Evolutionary conservation across 2,329 filamentous ascomycete genomes (phyloP).

Genomic region (Diplodia corticola): DNA sequence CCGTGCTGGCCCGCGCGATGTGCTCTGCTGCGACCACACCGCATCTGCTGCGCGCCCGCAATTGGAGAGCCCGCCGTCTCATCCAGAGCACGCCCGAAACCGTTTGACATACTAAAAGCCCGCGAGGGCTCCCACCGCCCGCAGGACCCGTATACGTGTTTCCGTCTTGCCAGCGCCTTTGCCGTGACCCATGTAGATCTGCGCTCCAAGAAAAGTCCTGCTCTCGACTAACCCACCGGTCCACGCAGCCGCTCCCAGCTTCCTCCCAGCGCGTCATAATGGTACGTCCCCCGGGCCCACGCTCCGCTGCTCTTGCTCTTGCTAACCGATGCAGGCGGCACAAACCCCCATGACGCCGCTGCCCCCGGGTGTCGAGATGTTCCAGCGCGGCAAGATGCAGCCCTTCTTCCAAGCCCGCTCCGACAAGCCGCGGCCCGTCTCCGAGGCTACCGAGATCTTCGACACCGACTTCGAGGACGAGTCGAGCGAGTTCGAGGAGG

Average conservation of each 20-base stretch:
- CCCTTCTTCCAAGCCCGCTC: constrained; percentile 64
- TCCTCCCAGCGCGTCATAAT: constrained; percentile 23
- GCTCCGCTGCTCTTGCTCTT: not conserved
- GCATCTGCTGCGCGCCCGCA: constrained; percentile 5
- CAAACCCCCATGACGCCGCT: constrained; percentile 43
- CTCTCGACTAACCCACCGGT: constrained; percentile 5
- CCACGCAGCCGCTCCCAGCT: constrained; percentile 6
- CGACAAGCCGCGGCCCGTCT: constrained; percentile 58
- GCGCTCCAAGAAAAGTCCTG: constrained; percentile 14
- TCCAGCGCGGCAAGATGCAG: constrained; percentile 49
- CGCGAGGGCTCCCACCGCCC: constrained; percentile 17
- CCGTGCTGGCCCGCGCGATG: constrained; percentile 7
- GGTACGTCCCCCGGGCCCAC: constrained; percentile 31
- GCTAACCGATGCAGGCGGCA: constrained; percentile 19
- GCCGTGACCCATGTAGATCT: constrained; percentile 21
- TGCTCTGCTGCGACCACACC: constrained; percentile 16
- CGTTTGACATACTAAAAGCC: constrained; percentile 21
- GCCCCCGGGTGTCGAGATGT: constrained; percentile 50
- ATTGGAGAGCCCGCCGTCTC: constrained; percentile 17
- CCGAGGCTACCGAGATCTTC: constrained; percentile 73
- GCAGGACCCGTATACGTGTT: constrained; percentile 16
- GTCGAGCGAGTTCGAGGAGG: constrained; percentile 55
- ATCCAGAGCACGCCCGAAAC: not conserved
- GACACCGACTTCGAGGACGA: constrained; percentile 73
- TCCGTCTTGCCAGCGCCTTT: not conserved